These are phyloP conservation scores for Russula abietina DNA, from an alignment of 768 basidiomycete species.

Conservation along the genomic window DNA sequence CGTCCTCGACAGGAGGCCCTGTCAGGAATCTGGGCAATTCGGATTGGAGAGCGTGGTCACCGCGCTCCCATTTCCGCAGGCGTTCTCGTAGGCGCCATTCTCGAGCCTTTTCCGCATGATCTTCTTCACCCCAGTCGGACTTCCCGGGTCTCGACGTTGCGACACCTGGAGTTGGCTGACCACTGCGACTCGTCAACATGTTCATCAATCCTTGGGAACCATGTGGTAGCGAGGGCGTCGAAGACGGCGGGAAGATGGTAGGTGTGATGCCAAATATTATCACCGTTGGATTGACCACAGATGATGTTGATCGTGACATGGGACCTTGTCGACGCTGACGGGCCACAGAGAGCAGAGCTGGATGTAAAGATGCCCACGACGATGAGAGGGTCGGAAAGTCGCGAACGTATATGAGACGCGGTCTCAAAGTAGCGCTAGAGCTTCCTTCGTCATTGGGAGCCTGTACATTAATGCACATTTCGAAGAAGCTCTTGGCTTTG, in stretches of 20 bases:
- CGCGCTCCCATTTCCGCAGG: constrained; percentile 67
- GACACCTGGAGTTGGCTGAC: constrained; percentile 31
- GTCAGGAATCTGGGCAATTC: constrained; percentile 54
- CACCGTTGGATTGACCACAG: constrained; percentile 62
- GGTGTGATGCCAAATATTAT: constrained; percentile 89
- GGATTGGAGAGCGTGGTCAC: constrained; percentile 50
- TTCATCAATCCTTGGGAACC: constrained; percentile 37
- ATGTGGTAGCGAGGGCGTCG: constrained; percentile 29
- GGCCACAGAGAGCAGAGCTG: constrained; percentile 72
- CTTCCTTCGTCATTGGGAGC: constrained; percentile 26
- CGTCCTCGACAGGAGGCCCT: constrained; percentile 36
- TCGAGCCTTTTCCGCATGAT: constrained; percentile 55
- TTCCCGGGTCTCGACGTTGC: constrained; percentile 36
- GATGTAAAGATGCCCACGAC: constrained; percentile 73
- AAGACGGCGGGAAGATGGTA: constrained; percentile 49
- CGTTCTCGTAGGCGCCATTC: constrained; percentile 69
- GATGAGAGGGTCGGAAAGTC: constrained; percentile 73
- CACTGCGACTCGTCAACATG: constrained; percentile 41
- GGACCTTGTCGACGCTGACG: constrained; percentile 65
- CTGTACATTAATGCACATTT: constrained; percentile 64
- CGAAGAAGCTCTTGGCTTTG: constrained; percentile 67
- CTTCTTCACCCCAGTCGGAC: constrained; percentile 61
- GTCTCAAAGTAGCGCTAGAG: constrained; percentile 33
- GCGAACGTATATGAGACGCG: constrained; percentile 78
- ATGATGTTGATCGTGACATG: constrained; percentile 51